Evolutionary conservation across 2,329 filamentous ascomycete species (phyloP).

Genomic region (Penicillium oxalicum): DNA sequence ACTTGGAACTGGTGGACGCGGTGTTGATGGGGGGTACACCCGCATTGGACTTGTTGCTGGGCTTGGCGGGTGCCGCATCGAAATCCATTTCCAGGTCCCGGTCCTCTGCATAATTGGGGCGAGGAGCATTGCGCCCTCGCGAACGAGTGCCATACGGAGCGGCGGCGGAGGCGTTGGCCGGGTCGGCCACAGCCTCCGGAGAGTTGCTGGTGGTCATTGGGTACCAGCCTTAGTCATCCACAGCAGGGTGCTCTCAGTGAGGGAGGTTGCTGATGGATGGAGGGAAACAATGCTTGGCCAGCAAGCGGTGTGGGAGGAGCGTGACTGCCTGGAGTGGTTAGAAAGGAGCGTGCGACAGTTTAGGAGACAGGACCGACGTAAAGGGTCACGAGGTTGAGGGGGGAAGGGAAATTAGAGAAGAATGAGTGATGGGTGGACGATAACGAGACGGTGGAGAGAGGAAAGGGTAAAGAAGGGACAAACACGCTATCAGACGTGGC

Average conservation of each 20-base stretch:
- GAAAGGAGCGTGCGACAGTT: slow-evolving; percentile 4
- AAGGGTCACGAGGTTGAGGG: background rate
- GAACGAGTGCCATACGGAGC: slow-evolving; percentile 88
- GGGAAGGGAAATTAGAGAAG: background rate
- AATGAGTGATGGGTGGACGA: background rate
- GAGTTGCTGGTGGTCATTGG: slow-evolving; percentile 43
- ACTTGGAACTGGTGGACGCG: slow-evolving; percentile 28
- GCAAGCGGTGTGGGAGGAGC: background rate
- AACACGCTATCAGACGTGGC: slow-evolving; percentile 14
- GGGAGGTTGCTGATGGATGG: slow-evolving; percentile 16
- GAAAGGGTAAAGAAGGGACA: slow-evolving; percentile 2
- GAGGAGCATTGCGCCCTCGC: slow-evolving; percentile 75
- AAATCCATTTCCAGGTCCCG: slow-evolving; percentile 86
- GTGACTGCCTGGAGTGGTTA: slow-evolving; percentile 4
- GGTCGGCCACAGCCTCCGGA: slow-evolving; percentile 34
- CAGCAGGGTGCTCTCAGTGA: slow-evolving; percentile 11
- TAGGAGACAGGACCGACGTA: too few species aligned
- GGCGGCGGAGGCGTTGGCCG: slow-evolving; percentile 45
- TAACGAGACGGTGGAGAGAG: background rate
- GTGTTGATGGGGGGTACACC: slow-evolving; percentile 21
- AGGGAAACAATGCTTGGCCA: slow-evolving; percentile 7
- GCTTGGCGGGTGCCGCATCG: slow-evolving; percentile 47
- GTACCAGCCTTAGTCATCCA: slow-evolving; percentile 36
- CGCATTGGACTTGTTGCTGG: slow-evolving; percentile 26
- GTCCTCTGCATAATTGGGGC: slow-evolving; percentile 93